Conservation (phyloP, 2,329 filamentous ascomycete genomes). For the Periconia sp. region DNA sequence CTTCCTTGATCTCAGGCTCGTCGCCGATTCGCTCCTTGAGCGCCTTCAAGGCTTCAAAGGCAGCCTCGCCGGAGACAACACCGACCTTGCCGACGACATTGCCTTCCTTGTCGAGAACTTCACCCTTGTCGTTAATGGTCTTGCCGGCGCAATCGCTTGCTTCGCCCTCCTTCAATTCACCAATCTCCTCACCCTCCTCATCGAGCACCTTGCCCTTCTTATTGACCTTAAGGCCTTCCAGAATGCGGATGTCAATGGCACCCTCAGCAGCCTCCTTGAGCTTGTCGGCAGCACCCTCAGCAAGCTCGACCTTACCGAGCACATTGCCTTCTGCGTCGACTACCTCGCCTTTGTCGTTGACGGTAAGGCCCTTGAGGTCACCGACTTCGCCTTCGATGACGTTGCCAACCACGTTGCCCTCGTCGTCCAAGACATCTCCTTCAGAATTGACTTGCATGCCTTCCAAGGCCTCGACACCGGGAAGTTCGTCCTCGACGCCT, state of each 20-base stretch:
- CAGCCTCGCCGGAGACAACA: conserved; percentile 56
- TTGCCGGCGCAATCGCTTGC: conserved; percentile 52
- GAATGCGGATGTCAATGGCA: conserved; percentile 54
- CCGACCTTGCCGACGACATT: conserved; percentile 58
- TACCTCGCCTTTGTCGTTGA: conserved; percentile 59
- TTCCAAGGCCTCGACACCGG: conserved; percentile 58
- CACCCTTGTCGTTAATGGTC: conserved; percentile 58
- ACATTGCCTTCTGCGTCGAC: conserved; percentile 59
- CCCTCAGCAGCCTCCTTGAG: conserved; percentile 49
- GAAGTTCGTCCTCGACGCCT: conserved; percentile 57
- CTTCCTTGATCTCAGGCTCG: conserved; percentile 50
- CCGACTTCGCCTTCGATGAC: conserved; percentile 54
- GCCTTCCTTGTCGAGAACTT: conserved; percentile 58
- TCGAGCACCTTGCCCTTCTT: conserved; percentile 63
- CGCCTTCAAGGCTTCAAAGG: conserved; percentile 57
- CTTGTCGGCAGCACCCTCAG: conserved; percentile 56
- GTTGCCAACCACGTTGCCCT: conserved; percentile 57
- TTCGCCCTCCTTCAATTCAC: conserved; percentile 57
- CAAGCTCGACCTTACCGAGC: conserved; percentile 57
- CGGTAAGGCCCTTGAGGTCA: conserved; percentile 55
- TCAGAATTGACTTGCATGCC: conserved; percentile 58
- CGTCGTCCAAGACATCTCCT: conserved; percentile 56
- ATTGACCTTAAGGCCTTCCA: conserved; percentile 62
- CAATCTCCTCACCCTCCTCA: conserved; percentile 58
- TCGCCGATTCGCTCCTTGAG: conserved; percentile 55